These are phyloP conservation scores for Senna tora DNA, from an alignment of 306 rosid genomes.

Conservation along the genomic window DNA sequence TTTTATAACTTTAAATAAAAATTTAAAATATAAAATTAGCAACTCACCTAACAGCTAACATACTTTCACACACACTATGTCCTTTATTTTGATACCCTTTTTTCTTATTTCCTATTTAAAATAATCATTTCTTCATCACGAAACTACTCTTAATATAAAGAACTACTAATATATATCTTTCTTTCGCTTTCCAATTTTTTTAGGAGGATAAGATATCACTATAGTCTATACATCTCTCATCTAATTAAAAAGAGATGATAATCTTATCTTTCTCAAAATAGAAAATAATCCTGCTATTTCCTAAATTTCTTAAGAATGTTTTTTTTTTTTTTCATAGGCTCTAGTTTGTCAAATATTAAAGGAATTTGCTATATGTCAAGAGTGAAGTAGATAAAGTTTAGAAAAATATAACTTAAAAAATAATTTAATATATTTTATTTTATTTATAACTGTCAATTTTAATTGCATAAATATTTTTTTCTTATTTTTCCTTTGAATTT, in stretches of 20 bases:
- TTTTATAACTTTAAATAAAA: neutral
- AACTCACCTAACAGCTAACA: neutral
- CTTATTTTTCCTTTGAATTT: no score
- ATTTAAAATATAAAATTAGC: neutral
- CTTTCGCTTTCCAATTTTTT: neutral
- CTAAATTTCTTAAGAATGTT: no score
- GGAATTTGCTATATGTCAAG: no score
- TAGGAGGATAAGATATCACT: neutral
- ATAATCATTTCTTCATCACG: neutral
- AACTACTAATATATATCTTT: neutral
- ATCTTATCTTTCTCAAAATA: neutral
- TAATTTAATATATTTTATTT: no score
- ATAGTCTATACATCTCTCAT: neutral
- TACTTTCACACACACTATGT: neutral
- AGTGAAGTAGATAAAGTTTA: no score
- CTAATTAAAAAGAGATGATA: neutral
- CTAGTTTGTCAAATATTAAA: no score
- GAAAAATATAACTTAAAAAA: no score
- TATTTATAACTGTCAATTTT: no score
- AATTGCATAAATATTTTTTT: no score
- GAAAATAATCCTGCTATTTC: neutral
- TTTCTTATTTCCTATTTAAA: neutral
- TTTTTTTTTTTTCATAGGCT: no score
- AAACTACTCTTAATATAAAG: neutral
- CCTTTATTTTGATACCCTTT: neutral